These are phyloP conservation scores for Salvia splendens DNA, from an alignment of 257 asterid species.

Conservation along the genomic window DNA sequence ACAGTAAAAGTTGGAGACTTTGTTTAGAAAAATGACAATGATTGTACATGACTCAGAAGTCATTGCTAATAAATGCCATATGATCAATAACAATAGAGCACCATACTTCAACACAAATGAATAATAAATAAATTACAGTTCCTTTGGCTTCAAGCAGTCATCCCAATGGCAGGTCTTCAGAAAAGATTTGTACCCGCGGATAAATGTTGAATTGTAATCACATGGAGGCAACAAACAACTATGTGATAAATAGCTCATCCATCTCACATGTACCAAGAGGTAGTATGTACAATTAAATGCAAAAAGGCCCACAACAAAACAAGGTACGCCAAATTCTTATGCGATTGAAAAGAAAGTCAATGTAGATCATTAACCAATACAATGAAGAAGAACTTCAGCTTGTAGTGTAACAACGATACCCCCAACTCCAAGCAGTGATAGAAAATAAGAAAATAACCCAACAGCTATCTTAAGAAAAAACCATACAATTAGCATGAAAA, in stretches of 20 bases:
- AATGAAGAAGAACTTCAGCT: constrained; percentile 2
- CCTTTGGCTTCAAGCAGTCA: constrained; percentile 21
- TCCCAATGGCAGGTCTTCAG: constrained; percentile 6
- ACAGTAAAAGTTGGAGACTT: not conserved
- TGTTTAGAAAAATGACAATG: too few relatives aligned
- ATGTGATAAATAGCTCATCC: not conserved
- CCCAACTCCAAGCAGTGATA: too few relatives aligned
- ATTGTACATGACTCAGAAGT: too few relatives aligned
- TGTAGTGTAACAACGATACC: not conserved
- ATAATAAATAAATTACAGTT: not conserved
- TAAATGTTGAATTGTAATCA: not conserved
- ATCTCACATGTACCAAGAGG: constrained; percentile 1
- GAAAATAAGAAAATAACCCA: too few relatives aligned
- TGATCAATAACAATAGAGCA: not conserved
- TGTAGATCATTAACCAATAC: not conserved
- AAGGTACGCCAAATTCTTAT: not conserved
- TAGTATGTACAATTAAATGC: constrained; percentile 1
- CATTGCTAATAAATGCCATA: not conserved
- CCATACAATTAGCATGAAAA: too few relatives aligned
- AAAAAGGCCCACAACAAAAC: too few relatives aligned
- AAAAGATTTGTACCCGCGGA: constrained; percentile 1
- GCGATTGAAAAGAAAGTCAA: not conserved
- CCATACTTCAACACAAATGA: not conserved
- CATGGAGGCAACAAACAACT: not conserved
- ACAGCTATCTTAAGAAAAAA: too few relatives aligned